A percentile compares a stretch with the other conserved stretches of the same genome.
These are phyloP conservation scores for Barnettozyma wickerhamii DNA, from an alignment of 805 yeast genomes.

Conservation along the genomic window DNA sequence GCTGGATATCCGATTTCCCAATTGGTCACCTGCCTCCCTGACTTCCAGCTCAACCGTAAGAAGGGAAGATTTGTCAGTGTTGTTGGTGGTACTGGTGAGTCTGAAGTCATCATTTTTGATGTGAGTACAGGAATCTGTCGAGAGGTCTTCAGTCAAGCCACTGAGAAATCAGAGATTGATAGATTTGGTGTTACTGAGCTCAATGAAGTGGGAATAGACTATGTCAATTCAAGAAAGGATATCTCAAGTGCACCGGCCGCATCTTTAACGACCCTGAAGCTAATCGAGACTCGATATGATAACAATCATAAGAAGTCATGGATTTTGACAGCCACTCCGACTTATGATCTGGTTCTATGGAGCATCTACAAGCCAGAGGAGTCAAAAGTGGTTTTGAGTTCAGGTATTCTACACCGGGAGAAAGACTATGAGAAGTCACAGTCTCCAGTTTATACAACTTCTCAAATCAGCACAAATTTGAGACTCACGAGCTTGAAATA, in stretches of 20 bases:
- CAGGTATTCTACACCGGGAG: not conserved
- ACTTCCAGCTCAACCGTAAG: constrained; percentile 30
- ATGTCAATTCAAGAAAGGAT: not conserved
- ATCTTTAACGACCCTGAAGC: constrained; percentile 18
- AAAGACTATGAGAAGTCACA: constrained; percentile 20
- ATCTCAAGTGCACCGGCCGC: not conserved
- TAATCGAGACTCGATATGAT: constrained; percentile 18
- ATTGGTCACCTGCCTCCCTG: constrained; percentile 40
- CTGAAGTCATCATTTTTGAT: constrained; percentile 73
- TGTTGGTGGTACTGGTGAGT: constrained; percentile 60
- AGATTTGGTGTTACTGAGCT: constrained; percentile 18
- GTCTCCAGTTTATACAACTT: constrained; percentile 8
- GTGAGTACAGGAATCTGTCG: constrained; percentile 58
- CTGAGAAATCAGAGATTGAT: constrained; percentile 14
- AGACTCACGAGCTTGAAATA: constrained; percentile 37
- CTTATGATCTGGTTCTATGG: constrained; percentile 32
- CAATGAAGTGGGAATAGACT: constrained; percentile 3
- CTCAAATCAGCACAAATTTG: constrained; percentile 36
- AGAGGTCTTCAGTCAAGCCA: constrained; percentile 30
- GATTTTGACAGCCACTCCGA: constrained; percentile 14
- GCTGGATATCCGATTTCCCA: constrained; percentile 45
- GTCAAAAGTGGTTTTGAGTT: constrained; percentile 29
- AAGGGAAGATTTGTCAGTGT: constrained; percentile 47
- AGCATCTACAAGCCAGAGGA: constrained; percentile 26
- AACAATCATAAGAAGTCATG: constrained; percentile 17